Evolutionary conservation across 306 rosid species (phyloP).

Genomic region (Citrullus mucosospermus): DNA sequence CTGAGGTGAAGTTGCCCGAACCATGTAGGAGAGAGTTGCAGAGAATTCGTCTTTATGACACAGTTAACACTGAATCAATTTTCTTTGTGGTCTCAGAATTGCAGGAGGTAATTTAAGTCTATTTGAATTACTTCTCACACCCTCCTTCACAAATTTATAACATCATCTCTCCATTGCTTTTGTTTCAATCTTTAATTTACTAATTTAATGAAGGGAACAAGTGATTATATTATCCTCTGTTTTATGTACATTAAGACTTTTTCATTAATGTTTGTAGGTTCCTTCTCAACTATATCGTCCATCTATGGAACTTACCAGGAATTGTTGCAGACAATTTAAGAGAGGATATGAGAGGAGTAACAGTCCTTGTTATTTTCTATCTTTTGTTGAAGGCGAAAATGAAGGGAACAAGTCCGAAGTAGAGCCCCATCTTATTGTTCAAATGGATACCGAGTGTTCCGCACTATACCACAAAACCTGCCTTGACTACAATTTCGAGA

Average conservation of each 20-base stretch:
- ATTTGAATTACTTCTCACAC: not conserved
- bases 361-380: slow-evolving; percentile 68
- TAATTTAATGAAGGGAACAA: not conserved
- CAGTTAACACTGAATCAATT: slow-evolving; percentile 43
- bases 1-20: slow-evolving; percentile 41
- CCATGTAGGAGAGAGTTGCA: slow-evolving; percentile 66
- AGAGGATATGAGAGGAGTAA: slow-evolving; percentile 52
- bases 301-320: slow-evolving; percentile 39
- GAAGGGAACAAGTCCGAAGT: slow-evolving; percentile 28
- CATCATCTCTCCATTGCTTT: not conserved
- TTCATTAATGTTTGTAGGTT: slow-evolving; percentile 26
- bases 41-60: slow-evolving; percentile 72
- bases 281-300: slow-evolving; percentile 62
- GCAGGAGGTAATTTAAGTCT: slow-evolving; percentile 38
- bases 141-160: not conserved
- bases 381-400: slow-evolving; percentile 27
- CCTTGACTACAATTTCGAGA: slow-evolving; percentile 70
- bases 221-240: not conserved
- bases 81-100: slow-evolving; percentile 66
- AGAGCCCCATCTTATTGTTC: slow-evolving; percentile 55
- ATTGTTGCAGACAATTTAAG: slow-evolving; percentile 51
- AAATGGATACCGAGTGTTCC: slow-evolving; percentile 92
- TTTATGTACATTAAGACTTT: not conserved
- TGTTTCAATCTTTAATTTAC: not conserved
- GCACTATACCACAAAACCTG: slow-evolving; percentile 56